phyloP scores from a whole-genome alignment of 768 basidiomycete genomes.

The Pleurotus platypus region DNA sequence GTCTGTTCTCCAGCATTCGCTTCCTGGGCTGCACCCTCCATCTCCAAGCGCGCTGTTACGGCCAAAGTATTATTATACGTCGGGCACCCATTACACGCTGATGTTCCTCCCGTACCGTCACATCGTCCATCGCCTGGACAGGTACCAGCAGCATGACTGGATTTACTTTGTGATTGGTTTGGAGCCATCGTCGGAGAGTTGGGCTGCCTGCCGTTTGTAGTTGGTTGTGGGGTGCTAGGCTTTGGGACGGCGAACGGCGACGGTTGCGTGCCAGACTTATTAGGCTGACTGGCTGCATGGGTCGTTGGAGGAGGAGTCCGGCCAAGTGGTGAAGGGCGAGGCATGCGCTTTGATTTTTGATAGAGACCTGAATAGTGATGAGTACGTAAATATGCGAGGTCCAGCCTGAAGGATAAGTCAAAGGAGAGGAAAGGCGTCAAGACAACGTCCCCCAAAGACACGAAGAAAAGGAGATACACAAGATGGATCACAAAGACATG shows the following conservation, averaged over 20 bases:
- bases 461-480: constrained; percentile 3
- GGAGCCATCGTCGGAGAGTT: neutral
- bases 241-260: constrained; percentile 17
- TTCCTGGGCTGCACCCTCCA: constrained; percentile 19
- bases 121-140: constrained; percentile 98
- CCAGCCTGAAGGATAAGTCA: constrained; percentile 9
- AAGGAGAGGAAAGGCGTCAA: constrained; percentile 4
- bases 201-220: constrained; percentile 6
- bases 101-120: constrained; percentile 94
- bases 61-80: constrained; percentile 86
- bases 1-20: neutral
- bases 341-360: constrained; percentile 78
- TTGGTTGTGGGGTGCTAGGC: neutral
- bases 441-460: constrained; percentile 8
- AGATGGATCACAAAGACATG: constrained; percentile 1
- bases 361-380: constrained; percentile 59
- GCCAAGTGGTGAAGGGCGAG: constrained; percentile 62
- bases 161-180: constrained; percentile 11
- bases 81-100: constrained; percentile 92
- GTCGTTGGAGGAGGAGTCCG: constrained; percentile 31
- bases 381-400: constrained; percentile 8
- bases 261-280: constrained; percentile 12
- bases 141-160: constrained; percentile 49
- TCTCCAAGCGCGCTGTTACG: constrained; percentile 37
- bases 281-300: constrained; percentile 21